Evolutionary conservation across 2,329 filamentous ascomycete genomes (phyloP).

Genomic region (Orbilia javanica): DNA sequence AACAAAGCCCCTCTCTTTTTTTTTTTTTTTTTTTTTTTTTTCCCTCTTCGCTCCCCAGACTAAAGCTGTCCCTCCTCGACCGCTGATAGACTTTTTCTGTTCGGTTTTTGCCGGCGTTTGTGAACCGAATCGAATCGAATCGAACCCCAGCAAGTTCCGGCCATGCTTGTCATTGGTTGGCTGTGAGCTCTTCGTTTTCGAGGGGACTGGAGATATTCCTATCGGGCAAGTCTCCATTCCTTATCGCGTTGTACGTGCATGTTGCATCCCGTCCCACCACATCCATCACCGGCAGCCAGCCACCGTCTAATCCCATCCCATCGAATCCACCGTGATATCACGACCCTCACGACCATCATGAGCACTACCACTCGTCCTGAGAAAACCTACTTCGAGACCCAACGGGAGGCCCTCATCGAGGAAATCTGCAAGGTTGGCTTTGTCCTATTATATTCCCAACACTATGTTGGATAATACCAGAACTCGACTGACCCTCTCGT

Average conservation of each 20-base stretch:
- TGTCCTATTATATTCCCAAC: background rate
- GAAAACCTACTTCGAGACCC: conserved; percentile 55
- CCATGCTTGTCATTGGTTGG: conserved; percentile 26
- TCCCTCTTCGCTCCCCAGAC: too few relatives aligned
- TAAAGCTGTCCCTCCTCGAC: background rate
- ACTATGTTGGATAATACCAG: background rate
- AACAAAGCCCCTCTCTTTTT: background rate
- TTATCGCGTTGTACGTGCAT: background rate
- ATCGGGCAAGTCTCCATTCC: background rate
- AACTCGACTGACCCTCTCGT: background rate
- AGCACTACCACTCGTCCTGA: conserved; percentile 46
- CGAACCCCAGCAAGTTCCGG: background rate
- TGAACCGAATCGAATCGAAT: conserved; percentile 20
- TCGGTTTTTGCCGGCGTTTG: conserved; percentile 57
- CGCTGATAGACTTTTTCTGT: conserved; percentile 28
- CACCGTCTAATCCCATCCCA: background rate
- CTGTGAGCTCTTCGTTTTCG: conserved; percentile 25
- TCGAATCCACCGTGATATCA: background rate
- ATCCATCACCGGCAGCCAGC: background rate
- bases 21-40: too few relatives aligned
- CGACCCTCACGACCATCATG: conserved; percentile 3
- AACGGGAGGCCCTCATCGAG: conserved; percentile 51
- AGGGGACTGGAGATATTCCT: conserved; percentile 1
- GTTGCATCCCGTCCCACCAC: background rate
- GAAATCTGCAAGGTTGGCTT: conserved; percentile 54